Evolutionary conservation across 345 rosid genomes (phyloP).

Genomic region (Populus deltoides): DNA sequence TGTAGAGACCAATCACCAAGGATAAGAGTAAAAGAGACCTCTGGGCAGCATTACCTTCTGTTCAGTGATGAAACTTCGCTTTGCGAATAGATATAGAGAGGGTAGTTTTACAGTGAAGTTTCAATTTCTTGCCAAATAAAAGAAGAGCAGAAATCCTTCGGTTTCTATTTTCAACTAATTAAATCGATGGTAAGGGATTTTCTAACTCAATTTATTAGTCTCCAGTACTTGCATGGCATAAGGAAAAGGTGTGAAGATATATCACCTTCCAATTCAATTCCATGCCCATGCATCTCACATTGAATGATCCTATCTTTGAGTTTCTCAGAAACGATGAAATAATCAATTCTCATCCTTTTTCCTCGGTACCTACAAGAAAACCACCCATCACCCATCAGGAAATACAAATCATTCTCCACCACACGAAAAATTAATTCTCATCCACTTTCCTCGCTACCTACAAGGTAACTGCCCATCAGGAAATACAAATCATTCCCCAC

Average conservation of each 20-base stretch:
- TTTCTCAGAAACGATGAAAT: conserved; percentile 73
- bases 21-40: too few relatives aligned
- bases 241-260: not conserved
- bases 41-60: not conserved
- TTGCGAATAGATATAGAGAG: not conserved
- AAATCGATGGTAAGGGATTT: not conserved
- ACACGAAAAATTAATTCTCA: conserved; percentile 59
- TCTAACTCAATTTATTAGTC: not conserved
- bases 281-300: conserved; percentile 78
- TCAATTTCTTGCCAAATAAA: not conserved
- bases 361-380: conserved; percentile 68
- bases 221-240: not conserved
- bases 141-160: not conserved
- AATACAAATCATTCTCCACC: not conserved
- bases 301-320: conserved; percentile 55
- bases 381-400: conserved; percentile 3
- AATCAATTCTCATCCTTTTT: conserved; percentile 89
- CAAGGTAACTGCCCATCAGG: conserved; percentile 11
- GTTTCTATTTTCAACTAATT: not conserved
- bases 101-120: not conserved
- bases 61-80: not conserved
- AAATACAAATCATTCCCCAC: not conserved
- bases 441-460: conserved; percentile 88
- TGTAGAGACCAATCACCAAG: too few relatives aligned
- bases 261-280: conserved; percentile 78